phyloP scores from a whole-genome alignment of 2,329 filamentous ascomycete genomes.

The Pestalotiopsis fici region DNA sequence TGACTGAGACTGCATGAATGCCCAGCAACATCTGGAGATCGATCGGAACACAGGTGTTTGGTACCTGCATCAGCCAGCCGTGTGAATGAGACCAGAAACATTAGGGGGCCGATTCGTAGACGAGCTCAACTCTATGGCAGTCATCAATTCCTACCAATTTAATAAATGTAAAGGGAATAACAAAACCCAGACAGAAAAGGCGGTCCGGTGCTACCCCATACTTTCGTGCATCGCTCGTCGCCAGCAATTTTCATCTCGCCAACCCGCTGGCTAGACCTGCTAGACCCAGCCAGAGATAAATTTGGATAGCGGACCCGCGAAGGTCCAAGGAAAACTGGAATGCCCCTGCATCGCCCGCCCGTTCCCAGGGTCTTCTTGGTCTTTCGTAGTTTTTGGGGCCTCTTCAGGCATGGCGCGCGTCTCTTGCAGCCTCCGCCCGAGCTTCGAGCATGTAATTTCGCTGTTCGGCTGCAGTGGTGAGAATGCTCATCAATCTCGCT shows the following conservation, averaged over 20 bases:
- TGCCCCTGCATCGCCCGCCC: background rate
- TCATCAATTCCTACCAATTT: background rate
- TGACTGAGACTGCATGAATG: background rate
- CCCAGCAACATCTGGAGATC: background rate
- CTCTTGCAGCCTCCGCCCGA: background rate
- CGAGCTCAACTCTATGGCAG: too few relatives aligned
- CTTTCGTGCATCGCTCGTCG: background rate
- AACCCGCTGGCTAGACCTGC: background rate
- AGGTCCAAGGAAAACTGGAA: background rate
- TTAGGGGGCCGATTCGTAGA: background rate
- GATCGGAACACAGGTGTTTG: background rate
- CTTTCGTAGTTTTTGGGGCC: background rate
- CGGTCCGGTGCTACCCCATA: background rate
- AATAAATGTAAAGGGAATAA: background rate
- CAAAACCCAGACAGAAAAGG: background rate
- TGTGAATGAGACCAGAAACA: background rate
- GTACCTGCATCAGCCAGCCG: background rate
- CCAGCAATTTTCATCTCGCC: slow-evolving; percentile 1
- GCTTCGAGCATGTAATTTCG: background rate
- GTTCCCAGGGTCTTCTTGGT: background rate
- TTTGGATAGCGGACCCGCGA: background rate
- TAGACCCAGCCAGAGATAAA: background rate
- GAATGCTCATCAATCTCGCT: background rate
- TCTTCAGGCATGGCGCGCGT: background rate
- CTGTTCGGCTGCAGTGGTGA: background rate